Conservation (phyloP, 192 early-diverging fungal species). For the Lobulomyces angularis region DNA sequence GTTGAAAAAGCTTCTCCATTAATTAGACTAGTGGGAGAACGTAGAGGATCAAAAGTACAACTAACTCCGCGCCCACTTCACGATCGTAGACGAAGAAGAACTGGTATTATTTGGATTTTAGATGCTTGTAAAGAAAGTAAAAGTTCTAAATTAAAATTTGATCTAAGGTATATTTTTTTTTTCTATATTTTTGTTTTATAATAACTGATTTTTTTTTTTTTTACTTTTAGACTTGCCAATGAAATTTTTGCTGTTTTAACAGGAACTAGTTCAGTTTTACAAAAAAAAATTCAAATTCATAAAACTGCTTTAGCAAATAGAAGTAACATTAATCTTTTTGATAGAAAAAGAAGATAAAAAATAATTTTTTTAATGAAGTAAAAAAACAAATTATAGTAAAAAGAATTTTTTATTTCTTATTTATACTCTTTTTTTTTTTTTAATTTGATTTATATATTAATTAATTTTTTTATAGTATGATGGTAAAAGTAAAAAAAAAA, state of each 20-base stretch:
- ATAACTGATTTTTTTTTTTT: no score
- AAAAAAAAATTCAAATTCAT: constrained; percentile 65
- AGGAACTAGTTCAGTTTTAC: constrained; percentile 51
- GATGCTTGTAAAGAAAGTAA: no score
- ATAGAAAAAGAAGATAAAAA: constrained; percentile 15
- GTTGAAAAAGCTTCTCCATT: constrained; percentile 63
- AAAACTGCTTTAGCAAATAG: constrained; percentile 74
- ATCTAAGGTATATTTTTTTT: no score
- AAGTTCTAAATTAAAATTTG: no score
- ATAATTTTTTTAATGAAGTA: no score
- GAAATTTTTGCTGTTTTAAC: constrained; percentile 74
- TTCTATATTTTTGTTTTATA: no score
- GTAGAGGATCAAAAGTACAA: constrained; percentile 71
- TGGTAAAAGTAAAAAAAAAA: no score
- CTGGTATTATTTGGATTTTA: neutral
- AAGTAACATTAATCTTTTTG: constrained; percentile 27
- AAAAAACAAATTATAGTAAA: no score
- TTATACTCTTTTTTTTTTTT: no score
- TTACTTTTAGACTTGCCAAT: constrained; percentile 57
- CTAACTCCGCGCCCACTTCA: constrained; percentile 67
- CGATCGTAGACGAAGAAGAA: constrained; percentile 56
- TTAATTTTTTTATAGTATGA: no score
- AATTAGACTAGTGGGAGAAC: constrained; percentile 53
- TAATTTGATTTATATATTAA: no score
- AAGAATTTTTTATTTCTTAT: no score